phyloP scores from a whole-genome alignment of 176 grass and related monocot genomes.

The Tuctoria greenei region DNA sequence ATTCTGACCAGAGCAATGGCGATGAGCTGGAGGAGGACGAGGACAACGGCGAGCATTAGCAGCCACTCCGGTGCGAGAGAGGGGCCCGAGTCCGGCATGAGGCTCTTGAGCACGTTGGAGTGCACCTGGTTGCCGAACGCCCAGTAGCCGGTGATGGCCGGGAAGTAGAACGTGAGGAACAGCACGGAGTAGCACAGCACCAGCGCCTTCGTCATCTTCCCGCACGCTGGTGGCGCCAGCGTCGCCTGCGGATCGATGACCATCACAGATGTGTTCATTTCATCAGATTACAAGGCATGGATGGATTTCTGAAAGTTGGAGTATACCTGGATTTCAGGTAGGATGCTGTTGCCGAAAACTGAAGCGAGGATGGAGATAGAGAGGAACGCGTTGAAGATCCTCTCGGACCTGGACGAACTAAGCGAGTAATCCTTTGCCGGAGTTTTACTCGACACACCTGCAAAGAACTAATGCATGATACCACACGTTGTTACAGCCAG shows the following conservation, averaged over 20 bases:
- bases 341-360: constrained; percentile 80
- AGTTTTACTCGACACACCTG: constrained; percentile 47
- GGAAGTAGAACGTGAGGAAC: constrained; percentile 68
- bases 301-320: too few relatives aligned
- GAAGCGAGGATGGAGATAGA: constrained; percentile 83
- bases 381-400: constrained; percentile 55
- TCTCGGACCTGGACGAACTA: constrained; percentile 55
- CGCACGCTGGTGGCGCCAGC: constrained; percentile 67
- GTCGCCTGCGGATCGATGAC: constrained; percentile 48
- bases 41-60: constrained; percentile 61
- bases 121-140: constrained; percentile 59
- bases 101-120: constrained; percentile 72
- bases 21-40: constrained; percentile 75
- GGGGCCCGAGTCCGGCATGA: constrained; percentile 62
- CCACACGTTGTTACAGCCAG: neutral
- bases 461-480: neutral
- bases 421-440: constrained; percentile 71
- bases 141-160: constrained; percentile 73
- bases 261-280: neutral
- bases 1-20: constrained; percentile 63
- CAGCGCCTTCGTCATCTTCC: constrained; percentile 85
- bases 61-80: constrained; percentile 74
- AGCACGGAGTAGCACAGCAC: constrained; percentile 53
- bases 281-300: too few relatives aligned
- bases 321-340: constrained; percentile 85